Evolutionary conservation across 192 early-diverging fungal genomes (phyloP).

Genomic region (Lobosporangium transversale): DNA sequence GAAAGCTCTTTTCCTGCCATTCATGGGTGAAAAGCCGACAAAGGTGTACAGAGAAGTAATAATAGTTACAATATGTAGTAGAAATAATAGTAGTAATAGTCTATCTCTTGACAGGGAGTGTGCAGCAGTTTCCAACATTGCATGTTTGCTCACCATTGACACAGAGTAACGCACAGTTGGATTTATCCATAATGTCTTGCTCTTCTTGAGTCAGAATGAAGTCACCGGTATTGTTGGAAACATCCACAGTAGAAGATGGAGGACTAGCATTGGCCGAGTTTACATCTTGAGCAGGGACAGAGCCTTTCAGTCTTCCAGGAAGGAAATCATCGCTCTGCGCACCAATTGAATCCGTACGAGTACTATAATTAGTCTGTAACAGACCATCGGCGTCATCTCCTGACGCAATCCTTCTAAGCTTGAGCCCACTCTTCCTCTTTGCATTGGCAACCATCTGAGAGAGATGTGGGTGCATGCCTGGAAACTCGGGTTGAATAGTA

Average conservation of each 20-base stretch:
- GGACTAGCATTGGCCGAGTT: background rate
- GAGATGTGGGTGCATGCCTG: constrained; percentile 35
- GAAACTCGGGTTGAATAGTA: constrained; percentile 92
- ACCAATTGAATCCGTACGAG: constrained; percentile 10
- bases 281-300: background rate
- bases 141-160: constrained; percentile 42
- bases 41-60: no score
- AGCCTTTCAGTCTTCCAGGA: background rate
- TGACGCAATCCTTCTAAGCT: background rate
- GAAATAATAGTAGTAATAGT: background rate
- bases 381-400: constrained; percentile 21
- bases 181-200: background rate
- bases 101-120: constrained; percentile 43
- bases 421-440: background rate
- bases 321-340: constrained; percentile 18
- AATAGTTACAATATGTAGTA: no score
- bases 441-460: constrained; percentile 1
- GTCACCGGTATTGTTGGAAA: background rate
- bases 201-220: constrained; percentile 8
- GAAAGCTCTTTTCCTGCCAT: no score
- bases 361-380: constrained; percentile 4
- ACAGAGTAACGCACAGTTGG: constrained; percentile 35
- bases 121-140: constrained; percentile 42
- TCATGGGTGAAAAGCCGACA: no score
- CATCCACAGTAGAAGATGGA: background rate